Percentiles rank a stretch among this genome's conserved stretches.
These are phyloP conservation scores for Polytolypa hystricis DNA, from an alignment of 2,329 filamentous ascomycete species.

Conservation along the genomic window DNA sequence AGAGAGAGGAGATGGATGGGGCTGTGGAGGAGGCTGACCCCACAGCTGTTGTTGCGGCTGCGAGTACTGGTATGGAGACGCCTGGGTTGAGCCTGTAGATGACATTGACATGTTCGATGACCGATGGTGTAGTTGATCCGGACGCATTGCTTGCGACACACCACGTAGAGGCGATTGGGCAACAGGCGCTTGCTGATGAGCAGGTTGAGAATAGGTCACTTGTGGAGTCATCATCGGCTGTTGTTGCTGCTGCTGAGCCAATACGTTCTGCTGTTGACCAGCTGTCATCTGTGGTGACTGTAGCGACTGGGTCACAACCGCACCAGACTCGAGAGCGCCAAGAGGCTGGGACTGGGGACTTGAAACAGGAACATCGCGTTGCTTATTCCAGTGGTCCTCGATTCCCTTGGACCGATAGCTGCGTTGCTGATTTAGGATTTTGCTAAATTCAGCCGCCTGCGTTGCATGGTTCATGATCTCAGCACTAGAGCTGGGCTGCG, in stretches of 20 bases:
- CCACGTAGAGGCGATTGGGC: slow-evolving; percentile 62
- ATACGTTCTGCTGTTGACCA: slow-evolving; percentile 24
- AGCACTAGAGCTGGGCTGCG: slow-evolving; percentile 59
- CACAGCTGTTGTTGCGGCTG: slow-evolving; percentile 48
- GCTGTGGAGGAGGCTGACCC: slow-evolving; percentile 44
- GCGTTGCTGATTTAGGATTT: slow-evolving; percentile 68
- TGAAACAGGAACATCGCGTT: slow-evolving; percentile 63
- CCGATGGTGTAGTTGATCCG: slow-evolving; percentile 55
- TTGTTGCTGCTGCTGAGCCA: slow-evolving; percentile 32
- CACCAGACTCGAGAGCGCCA: slow-evolving; percentile 14
- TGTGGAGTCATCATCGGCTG: slow-evolving; percentile 41
- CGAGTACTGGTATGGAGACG: slow-evolving; percentile 42
- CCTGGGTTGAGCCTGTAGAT: slow-evolving; percentile 39
- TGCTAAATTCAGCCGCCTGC: slow-evolving; percentile 84
- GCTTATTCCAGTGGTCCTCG: slow-evolving; percentile 68
- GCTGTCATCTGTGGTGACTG: slow-evolving; percentile 28
- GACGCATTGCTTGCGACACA: slow-evolving; percentile 49
- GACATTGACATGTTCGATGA: slow-evolving; percentile 51
- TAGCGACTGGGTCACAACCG: slow-evolving; percentile 24
- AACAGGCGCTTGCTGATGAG: slow-evolving; percentile 60
- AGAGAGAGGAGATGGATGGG: slow-evolving; percentile 43
- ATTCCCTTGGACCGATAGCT: slow-evolving; percentile 69
- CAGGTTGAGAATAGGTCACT: slow-evolving; percentile 55
- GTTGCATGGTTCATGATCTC: slow-evolving; percentile 80
- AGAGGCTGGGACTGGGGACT: slow-evolving; percentile 30